Conservation (phyloP, 2,329 filamentous ascomycete genomes). For the Pseudogymnoascus destructans region DNA sequence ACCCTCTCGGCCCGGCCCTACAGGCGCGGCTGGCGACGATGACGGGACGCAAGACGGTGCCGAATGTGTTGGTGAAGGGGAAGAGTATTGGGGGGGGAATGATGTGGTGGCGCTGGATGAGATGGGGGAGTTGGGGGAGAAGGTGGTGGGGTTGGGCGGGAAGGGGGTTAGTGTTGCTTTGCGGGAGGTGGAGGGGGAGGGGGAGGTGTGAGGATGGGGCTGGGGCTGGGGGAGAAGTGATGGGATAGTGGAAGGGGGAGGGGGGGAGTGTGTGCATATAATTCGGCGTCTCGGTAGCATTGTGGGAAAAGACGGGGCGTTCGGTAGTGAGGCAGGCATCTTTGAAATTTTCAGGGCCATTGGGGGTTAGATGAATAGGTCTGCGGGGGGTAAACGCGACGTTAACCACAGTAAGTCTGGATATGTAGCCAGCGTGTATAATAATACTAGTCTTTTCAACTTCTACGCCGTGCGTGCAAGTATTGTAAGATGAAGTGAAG, state of each 20-base stretch:
- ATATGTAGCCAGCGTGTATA: neutral
- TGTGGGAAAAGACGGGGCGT: neutral
- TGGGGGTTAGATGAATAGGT: neutral
- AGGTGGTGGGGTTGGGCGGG: conserved; percentile 60
- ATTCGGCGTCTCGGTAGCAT: neutral
- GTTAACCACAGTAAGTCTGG: neutral
- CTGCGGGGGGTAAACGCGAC: neutral
- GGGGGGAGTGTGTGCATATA: neutral
- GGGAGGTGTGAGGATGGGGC: neutral
- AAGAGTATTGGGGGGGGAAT: conserved; percentile 85
- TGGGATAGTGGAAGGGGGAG: no score
- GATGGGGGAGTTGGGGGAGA: conserved; percentile 53
- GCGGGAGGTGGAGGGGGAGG: conserved; percentile 8
- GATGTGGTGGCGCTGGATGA: conserved; percentile 63
- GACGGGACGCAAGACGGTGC: conserved; percentile 76
- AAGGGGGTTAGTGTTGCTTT: conserved; percentile 35
- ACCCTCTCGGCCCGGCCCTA: conserved; percentile 58
- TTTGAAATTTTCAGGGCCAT: neutral
- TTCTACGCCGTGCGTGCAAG: neutral
- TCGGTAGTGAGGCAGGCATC: neutral
- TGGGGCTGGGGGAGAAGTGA: no score
- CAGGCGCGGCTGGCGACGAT: conserved; percentile 59
- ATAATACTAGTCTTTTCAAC: neutral
- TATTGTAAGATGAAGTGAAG: neutral
- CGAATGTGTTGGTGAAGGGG: conserved; percentile 80